These are phyloP conservation scores for Phaeosphaeria sp. DNA, from an alignment of 2,329 filamentous ascomycete genomes.

Conservation along the genomic window DNA sequence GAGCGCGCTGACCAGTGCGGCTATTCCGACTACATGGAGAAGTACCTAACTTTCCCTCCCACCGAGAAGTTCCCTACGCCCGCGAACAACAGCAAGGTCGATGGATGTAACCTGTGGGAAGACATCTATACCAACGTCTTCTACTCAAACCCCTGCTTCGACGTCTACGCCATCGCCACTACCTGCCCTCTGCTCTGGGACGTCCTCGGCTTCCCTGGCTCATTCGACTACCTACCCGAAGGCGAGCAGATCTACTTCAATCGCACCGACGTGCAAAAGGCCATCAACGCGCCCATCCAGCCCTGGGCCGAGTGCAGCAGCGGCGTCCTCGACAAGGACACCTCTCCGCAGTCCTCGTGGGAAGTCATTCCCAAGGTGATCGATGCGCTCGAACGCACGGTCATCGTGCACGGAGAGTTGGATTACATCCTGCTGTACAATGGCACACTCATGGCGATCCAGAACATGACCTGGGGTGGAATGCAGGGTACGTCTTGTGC, in stretches of 20 bases:
- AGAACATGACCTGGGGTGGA: constrained; percentile 84
- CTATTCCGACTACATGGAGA: constrained; percentile 65
- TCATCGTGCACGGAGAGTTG: constrained; percentile 75
- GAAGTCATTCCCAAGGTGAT: constrained; percentile 73
- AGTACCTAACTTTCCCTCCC: constrained; percentile 73
- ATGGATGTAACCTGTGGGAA: constrained; percentile 66
- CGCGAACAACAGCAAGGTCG: constrained; percentile 52
- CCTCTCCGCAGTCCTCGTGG: constrained; percentile 61
- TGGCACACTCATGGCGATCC: constrained; percentile 74
- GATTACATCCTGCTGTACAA: constrained; percentile 74
- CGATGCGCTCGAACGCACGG: constrained; percentile 72
- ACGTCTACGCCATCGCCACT: constrained; percentile 75
- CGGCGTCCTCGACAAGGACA: constrained; percentile 59
- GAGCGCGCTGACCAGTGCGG: constrained; percentile 64
- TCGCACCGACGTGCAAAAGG: constrained; percentile 71
- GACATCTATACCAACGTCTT: constrained; percentile 62
- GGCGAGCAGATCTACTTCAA: constrained; percentile 74
- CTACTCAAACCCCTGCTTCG: constrained; percentile 77
- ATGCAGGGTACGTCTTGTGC: constrained; percentile 57
- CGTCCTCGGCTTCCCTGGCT: constrained; percentile 72
- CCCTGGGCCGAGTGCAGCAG: constrained; percentile 65
- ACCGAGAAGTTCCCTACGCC: constrained; percentile 63
- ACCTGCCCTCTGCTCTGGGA: constrained; percentile 76
- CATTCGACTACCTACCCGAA: constrained; percentile 66
- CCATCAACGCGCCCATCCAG: constrained; percentile 68